phyloP scores from a whole-genome alignment of 2,329 filamentous ascomycete genomes.

The Aspergillus clavatus region DNA sequence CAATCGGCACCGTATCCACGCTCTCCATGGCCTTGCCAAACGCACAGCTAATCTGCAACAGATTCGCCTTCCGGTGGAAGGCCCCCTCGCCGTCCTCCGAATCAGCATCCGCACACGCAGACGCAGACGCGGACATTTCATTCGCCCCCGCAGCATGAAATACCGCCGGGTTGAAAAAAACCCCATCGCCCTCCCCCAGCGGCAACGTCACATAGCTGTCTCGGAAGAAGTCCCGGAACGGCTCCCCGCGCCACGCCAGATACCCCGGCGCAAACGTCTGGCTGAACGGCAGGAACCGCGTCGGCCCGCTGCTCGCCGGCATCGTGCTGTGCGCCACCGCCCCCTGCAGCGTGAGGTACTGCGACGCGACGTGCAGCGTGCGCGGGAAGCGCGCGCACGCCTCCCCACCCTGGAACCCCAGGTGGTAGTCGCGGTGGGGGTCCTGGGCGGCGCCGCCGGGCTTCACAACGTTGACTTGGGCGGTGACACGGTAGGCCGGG shows the following conservation, averaged over 20 bases:
- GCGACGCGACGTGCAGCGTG: conserved; percentile 51
- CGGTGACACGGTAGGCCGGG: conserved; percentile 55
- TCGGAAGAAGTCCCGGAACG: conserved; percentile 54
- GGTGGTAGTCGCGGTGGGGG: conserved; percentile 59
- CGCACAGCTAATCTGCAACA: conserved; percentile 58
- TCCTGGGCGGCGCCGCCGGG: conserved; percentile 56
- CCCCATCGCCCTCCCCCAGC: conserved; percentile 52
- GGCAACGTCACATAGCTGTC: conserved; percentile 51
- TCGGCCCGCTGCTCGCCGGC: conserved; percentile 55
- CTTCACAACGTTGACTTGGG: conserved; percentile 59
- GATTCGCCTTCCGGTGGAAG: conserved; percentile 54
- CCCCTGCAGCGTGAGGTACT: conserved; percentile 59
- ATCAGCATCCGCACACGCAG: not conserved
- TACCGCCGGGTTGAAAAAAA: conserved; percentile 61
- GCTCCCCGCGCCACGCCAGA: conserved; percentile 51
- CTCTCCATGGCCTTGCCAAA: conserved; percentile 63
- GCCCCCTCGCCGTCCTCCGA: conserved; percentile 17
- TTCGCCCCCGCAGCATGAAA: conserved; percentile 62
- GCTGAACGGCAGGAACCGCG: conserved; percentile 57
- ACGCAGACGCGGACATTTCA: too few relatives aligned
- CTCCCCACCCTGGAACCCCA: conserved; percentile 56
- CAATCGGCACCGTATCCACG: conserved; percentile 50
- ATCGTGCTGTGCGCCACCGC: conserved; percentile 60
- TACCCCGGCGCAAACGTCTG: conserved; percentile 55
- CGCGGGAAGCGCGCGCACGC: conserved; percentile 47